Evolutionary conservation across 2,329 filamentous ascomycete genomes (phyloP), one percentile per base, ranked within the genome.

Genomic region (Claviceps quebecensis): DNA sequence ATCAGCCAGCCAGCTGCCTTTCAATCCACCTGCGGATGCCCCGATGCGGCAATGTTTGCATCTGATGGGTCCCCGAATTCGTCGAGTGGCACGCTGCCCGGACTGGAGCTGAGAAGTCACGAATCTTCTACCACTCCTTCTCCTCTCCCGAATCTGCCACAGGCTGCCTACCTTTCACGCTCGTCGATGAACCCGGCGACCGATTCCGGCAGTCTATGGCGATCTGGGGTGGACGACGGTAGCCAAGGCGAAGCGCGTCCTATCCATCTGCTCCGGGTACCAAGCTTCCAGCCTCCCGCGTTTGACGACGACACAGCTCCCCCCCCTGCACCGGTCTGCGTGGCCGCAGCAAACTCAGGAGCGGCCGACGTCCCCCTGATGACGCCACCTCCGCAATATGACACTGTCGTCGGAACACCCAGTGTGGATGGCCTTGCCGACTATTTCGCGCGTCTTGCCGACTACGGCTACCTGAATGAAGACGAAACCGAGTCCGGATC

Each of bases 361-460:
- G 50, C 56, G 2, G 39, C 54, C 7, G 37, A 55, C 2, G 26
- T 50, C 29, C 62, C 63, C 1, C 65, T 86, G 16, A 73, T 86
- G 56, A 94, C 88, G 0, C 89, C 89, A 1, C 90, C 90, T 7
- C 90, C 90, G 1, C 81, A 85, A 52, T 95, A 96, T 63, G 86
- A 91, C 53, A 74, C 76, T 3, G 86, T 94, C 39, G 80, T 93
- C 1, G 86, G 84, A 16, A 79, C 77, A 54, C 72, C 79, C 23
- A 74, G 81, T 68, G 72, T 87, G 64, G 66, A 89, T 70, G 67
- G 83, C 0, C 66, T 95, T 46, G 86, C 88, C 1, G 90, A 95
- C 61, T 96, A 96, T 65, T 96, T 96, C 63, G 74, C 83, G 0
- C 80, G 90, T 1, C 69, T 95, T 40, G 86, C 86, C 0, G 78